Conservation (phyloP, 2,329 filamentous ascomycete species). For the Penicillium sp. region DNA sequence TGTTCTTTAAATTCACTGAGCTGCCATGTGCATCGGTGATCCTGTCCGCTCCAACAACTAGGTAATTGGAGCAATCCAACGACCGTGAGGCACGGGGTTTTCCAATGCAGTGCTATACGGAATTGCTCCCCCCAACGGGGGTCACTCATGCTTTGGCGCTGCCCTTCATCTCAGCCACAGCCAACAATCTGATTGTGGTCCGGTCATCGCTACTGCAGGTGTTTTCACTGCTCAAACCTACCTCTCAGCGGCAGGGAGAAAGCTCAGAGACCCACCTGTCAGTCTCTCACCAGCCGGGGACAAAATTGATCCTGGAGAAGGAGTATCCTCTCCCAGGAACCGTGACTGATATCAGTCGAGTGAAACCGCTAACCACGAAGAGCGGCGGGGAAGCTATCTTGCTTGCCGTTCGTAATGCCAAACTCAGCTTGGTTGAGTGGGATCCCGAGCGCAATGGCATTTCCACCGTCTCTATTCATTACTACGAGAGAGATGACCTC, state of each 20-base stretch:
- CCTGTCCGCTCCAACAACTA: constrained; percentile 4
- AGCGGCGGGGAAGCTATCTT: constrained; percentile 82
- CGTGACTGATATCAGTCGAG: constrained; percentile 74
- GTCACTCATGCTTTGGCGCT: constrained; percentile 83
- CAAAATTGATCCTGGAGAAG: constrained; percentile 78
- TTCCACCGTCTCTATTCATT: constrained; percentile 91
- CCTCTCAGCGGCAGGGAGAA: constrained; percentile 44
- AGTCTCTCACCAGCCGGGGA: constrained; percentile 62
- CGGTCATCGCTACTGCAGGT: constrained; percentile 92
- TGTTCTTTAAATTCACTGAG: neutral
- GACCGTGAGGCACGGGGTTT: neutral
- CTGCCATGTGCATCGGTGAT: constrained; percentile 14
- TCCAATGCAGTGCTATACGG: constrained; percentile 93
- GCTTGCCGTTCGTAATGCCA: constrained; percentile 83
- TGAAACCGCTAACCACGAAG: constrained; percentile 70
- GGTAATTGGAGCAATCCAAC: constrained; percentile 9
- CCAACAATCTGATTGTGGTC: constrained; percentile 83
- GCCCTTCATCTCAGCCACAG: constrained; percentile 71
- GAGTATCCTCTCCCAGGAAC: constrained; percentile 84
- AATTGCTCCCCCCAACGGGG: constrained; percentile 89
- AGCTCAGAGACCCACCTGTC: constrained; percentile 50
- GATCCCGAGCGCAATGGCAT: constrained; percentile 76
- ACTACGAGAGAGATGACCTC: constrained; percentile 93
- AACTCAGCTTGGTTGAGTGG: constrained; percentile 92
- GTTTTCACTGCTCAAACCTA: constrained; percentile 69